Percentiles rank a stretch among this genome's conserved stretches.
These are phyloP conservation scores for Amoebophrya sp. DNA, from an alignment of 169 alveolate species.

Conservation along the genomic window DNA sequence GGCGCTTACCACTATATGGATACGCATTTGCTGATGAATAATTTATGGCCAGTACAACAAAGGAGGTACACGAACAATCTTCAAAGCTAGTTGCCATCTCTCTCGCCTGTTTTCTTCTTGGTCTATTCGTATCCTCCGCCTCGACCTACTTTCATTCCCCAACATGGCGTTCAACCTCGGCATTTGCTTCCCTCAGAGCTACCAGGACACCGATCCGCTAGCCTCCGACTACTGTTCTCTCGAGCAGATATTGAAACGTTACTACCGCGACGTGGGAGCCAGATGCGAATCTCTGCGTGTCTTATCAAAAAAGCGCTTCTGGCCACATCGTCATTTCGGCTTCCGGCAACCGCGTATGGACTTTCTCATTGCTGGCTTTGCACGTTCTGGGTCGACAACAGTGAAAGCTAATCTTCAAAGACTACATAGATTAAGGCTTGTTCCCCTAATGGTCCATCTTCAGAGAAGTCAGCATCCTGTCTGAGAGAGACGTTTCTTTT, in stretches of 20 bases:
- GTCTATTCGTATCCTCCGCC: too few relatives aligned
- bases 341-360: not conserved
- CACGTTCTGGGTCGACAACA: not conserved
- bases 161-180: not conserved
- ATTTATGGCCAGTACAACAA: too few relatives aligned
- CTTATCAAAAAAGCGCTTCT: not conserved
- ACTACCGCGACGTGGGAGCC: constrained; percentile 2
- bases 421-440: not conserved
- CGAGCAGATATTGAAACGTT: not conserved
- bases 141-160: too few relatives aligned
- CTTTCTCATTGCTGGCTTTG: not conserved
- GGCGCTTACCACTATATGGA: not conserved
- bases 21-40: not conserved
- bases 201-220: not conserved
- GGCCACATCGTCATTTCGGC: not conserved
- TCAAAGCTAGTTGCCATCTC: too few relatives aligned
- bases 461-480: too few relatives aligned
- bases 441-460: too few relatives aligned
- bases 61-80: too few relatives aligned
- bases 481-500: too few relatives aligned
- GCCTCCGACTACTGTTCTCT: not conserved
- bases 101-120: too few relatives aligned
- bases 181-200: not conserved
- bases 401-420: not conserved
- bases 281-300: constrained; percentile 8